These are phyloP conservation scores for Ceratocystis eucalypticola DNA, from an alignment of 2,329 filamentous ascomycete genomes.

Conservation along the genomic window DNA sequence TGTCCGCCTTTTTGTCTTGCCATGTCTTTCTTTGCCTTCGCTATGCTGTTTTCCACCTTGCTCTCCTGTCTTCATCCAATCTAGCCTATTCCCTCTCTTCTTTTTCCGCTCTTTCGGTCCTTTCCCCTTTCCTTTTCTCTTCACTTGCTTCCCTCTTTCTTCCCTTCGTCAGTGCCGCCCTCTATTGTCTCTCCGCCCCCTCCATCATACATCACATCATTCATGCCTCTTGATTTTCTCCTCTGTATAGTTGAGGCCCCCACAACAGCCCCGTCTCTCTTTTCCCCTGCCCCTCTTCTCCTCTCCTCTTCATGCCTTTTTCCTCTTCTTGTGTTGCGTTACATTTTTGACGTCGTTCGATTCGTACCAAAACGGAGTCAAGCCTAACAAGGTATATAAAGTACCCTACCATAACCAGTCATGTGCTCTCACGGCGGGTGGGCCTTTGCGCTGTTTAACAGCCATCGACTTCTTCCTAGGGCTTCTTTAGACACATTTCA, in stretches of 20 bases:
- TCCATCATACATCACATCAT: background rate
- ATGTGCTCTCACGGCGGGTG: background rate
- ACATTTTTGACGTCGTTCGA: slow-evolving; percentile 6
- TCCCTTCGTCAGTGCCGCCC: background rate
- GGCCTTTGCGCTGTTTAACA: background rate
- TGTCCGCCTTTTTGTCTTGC: background rate
- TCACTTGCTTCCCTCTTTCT: background rate
- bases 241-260: background rate
- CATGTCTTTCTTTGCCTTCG: background rate
- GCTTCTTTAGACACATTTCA: too few species aligned
- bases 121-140: background rate
- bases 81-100: background rate
- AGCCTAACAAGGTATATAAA: background rate
- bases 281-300: background rate
- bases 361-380: background rate
- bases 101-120: background rate
- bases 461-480: background rate
- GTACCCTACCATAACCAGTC: background rate
- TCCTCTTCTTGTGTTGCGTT: background rate
- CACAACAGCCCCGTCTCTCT: background rate
- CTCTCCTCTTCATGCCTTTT: background rate
- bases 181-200: background rate
- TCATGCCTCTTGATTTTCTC: too few species aligned
- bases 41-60: background rate
- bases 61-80: background rate